Evolutionary conservation across 352 stramenopile species (phyloP).

Genomic region (Phytophthora kernoviae): DNA sequence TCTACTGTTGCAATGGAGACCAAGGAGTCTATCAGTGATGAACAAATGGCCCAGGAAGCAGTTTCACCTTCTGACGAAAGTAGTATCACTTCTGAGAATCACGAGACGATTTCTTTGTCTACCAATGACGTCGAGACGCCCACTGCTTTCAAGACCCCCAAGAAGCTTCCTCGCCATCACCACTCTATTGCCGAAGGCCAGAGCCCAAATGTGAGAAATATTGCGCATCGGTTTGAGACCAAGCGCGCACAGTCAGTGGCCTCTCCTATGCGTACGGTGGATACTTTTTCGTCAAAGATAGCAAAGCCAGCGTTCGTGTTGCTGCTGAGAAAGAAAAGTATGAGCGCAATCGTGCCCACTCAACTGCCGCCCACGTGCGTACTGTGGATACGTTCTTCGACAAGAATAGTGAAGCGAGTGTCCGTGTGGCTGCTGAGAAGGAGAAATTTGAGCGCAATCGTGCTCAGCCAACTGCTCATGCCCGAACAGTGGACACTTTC

Average conservation of each 20-base stretch:
- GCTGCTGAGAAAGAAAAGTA: conserved; percentile 37
- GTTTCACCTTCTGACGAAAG: background rate
- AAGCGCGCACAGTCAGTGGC: conserved; percentile 58
- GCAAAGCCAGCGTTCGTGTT: conserved; percentile 36
- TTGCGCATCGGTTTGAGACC: conserved; percentile 67
- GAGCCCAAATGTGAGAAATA: conserved; percentile 41
- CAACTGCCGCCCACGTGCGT: conserved; percentile 15
- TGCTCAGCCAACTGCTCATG: conserved; percentile 29
- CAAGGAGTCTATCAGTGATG: background rate
- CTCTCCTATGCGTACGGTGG: conserved; percentile 31
- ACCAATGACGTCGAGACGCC: background rate
- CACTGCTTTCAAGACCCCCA: background rate
- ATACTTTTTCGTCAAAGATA: conserved; percentile 39
- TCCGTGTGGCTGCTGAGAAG: conserved; percentile 36
- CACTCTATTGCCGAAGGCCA: conserved; percentile 18
- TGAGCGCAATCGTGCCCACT: conserved; percentile 25
- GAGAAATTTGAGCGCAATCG: conserved; percentile 37
- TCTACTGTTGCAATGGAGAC: background rate
- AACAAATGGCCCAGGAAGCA: conserved; percentile 2
- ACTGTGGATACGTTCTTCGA: conserved; percentile 43
- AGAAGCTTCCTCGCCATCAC: conserved; percentile 17
- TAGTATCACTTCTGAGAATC: conserved; percentile 11
- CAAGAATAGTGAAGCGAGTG: conserved; percentile 25
- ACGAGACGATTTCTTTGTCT: conserved; percentile 1
- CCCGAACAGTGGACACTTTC: conserved; percentile 21